Conservation (phyloP, 495 filamentous ascomycete genomes). For the Podospora didyma region DNA sequence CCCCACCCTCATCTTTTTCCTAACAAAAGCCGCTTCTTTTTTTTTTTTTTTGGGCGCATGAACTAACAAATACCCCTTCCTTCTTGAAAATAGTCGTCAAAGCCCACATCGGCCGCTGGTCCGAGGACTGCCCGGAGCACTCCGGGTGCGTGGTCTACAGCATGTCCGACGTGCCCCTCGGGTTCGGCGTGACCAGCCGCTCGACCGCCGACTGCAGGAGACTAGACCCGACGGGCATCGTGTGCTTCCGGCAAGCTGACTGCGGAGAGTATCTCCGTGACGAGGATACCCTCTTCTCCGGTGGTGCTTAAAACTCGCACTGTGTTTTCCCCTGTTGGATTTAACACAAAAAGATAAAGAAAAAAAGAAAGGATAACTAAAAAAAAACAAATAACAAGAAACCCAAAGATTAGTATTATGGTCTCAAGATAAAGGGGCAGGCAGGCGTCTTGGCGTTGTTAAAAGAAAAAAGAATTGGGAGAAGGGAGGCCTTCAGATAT, state of each 20-base stretch:
- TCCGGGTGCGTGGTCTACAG: constrained; percentile 70
- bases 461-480: too few species aligned
- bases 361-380: constrained; percentile 1
- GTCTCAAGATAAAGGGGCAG: not conserved
- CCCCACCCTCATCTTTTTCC: not conserved
- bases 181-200: constrained; percentile 69
- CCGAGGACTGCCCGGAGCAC: constrained; percentile 80
- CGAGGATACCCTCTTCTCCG: constrained; percentile 54
- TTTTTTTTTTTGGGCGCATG: not conserved
- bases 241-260: constrained; percentile 82
- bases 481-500: too few species aligned
- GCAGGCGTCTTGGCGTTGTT: too few species aligned
- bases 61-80: not conserved
- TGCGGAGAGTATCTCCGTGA: constrained; percentile 90
- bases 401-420: too few species aligned
- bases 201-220: constrained; percentile 76
- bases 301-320: constrained; percentile 17
- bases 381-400: too few species aligned
- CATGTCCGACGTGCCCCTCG: constrained; percentile 74
- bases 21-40: not conserved
- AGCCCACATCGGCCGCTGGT: constrained; percentile 86
- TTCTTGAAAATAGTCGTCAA: constrained; percentile 56
- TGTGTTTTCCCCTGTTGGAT: too few species aligned
- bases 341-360: not conserved
- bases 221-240: constrained; percentile 84